Base-by-base conservation (phyloP, 352 stramenopile species). In the Pythium pectinolyticum region DNA sequence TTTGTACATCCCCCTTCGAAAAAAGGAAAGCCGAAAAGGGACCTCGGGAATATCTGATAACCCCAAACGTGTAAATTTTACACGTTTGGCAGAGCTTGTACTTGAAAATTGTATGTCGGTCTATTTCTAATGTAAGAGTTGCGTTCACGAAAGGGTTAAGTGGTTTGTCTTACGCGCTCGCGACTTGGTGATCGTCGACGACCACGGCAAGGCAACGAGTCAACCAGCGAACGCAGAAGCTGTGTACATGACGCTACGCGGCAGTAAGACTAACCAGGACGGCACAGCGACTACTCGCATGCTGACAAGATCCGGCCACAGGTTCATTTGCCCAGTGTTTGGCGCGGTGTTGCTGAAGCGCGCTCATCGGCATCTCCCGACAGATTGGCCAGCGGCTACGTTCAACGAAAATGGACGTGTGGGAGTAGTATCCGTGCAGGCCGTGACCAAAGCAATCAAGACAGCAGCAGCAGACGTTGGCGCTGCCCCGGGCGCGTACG, bases 61-160 rank as follows among this genome's bases (percentile, higher is more conserved):
- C 41, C n/a, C 20, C 41, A 31, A 49, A 49, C 41, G 41, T 49
- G 41, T 49, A 49, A 31, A 49, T 31, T 49, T 49, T 49, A 49
- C 41, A 49, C 41, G 41, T 49, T 49, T 31, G 20, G 31, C 41
- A 3, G 1, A 17, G 20, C 41, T 49, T 55, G 48, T 35, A 55
- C 48, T 28, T 55, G 31, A 55, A 49, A 49, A n/a, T 49, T 55
- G 48, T 55, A 55, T 40, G n/a, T 55, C 48, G 48, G 48, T 37
- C 28, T 40, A 22, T 40, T 55, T 19, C 28, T 55, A 35, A 55
- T 55, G 28, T 55, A 40, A 40, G 48, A 15, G n/a, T 1, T 17
- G n/a, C 14, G 48, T 40, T 25, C 27, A 25, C 27, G 48, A 55
- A 55, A 40, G 28, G 27, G 48, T 62, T 32, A 17, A 53, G 32